Percentiles rank a stretch among this genome's conserved stretches.
phyloP scores from a whole-genome alignment of 2,329 filamentous ascomycete genomes.

The Penicillium paneum region DNA sequence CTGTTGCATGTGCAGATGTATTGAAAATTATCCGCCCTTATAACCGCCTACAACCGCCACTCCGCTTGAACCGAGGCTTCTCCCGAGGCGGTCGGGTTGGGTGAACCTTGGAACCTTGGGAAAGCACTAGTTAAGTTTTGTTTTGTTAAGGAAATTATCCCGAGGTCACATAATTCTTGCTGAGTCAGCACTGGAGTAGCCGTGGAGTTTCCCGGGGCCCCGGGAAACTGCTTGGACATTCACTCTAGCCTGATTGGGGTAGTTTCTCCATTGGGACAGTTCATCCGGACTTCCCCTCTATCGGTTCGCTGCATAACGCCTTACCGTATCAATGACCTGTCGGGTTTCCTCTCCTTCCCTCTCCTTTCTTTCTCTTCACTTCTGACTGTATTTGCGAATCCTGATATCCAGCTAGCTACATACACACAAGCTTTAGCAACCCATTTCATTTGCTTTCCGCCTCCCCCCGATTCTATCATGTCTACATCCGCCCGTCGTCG shows the following conservation, averaged over 20 bases:
- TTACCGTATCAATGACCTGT: background rate
- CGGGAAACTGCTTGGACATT: too few species aligned
- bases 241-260: background rate
- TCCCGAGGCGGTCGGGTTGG: background rate
- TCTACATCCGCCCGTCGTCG: slow-evolving; percentile 93
- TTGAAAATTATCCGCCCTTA: slow-evolving; percentile 22
- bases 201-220: background rate
- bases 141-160: too few species aligned
- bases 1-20: slow-evolving; percentile 10
- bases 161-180: slow-evolving; percentile 14
- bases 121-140: too few species aligned
- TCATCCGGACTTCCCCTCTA: slow-evolving; percentile 21
- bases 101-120: too few species aligned
- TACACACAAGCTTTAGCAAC: background rate
- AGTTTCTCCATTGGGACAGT: slow-evolving; percentile 20
- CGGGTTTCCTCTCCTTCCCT: background rate
- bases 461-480: slow-evolving; percentile 49
- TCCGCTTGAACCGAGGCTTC: slow-evolving; percentile 28
- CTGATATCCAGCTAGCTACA: background rate
- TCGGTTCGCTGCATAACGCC: slow-evolving; percentile 5
- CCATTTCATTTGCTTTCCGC: background rate
- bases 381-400: background rate
- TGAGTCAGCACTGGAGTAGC: background rate
- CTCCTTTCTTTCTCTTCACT: background rate
- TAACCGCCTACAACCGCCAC: slow-evolving; percentile 24